Percentiles rank a stretch among this genome's conserved stretches.
Evolutionary conservation across 208 protist genomes (phyloP).

Genomic region (Entamoeba moshkovskii): DNA sequence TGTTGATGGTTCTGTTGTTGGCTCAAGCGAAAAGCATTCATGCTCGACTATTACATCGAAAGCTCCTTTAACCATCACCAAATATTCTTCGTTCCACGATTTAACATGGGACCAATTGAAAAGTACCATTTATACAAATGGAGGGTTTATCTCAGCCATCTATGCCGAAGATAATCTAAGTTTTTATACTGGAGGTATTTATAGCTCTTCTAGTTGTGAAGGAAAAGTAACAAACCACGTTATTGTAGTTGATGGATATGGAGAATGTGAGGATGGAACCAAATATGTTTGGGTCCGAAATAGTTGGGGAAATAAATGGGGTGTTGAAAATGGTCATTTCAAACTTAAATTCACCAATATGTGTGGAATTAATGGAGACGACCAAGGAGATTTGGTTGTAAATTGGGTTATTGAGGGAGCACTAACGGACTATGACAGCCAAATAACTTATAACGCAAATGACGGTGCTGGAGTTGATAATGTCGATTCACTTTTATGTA

Average conservation of each 20-base stretch:
- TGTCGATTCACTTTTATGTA: no score
- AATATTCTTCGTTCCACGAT: neutral
- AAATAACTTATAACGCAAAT: no score
- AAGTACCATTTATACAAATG: neutral
- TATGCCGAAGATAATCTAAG: neutral
- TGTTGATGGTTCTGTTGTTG: neutral
- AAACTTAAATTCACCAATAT: neutral
- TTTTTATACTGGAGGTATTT: neutral
- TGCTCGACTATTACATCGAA: neutral
- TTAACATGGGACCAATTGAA: neutral
- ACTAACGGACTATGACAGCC: no score
- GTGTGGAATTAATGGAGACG: neutral
- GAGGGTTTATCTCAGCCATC: neutral
- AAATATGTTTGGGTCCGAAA: neutral
- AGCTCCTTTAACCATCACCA: neutral
- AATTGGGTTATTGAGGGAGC: neutral
- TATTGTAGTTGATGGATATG: neutral
- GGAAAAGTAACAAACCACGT: neutral
- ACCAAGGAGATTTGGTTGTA: neutral
- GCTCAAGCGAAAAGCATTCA: neutral
- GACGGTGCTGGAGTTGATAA: no score
- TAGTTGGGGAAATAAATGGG: neutral
- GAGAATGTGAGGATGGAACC: neutral
- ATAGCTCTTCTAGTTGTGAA: neutral
- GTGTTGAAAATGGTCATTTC: neutral